A percentile compares a stretch with the other conserved stretches of the same genome.
Evolutionary conservation across 139 green algal species (phyloP).

Genomic region (Nannochloris sp.): DNA sequence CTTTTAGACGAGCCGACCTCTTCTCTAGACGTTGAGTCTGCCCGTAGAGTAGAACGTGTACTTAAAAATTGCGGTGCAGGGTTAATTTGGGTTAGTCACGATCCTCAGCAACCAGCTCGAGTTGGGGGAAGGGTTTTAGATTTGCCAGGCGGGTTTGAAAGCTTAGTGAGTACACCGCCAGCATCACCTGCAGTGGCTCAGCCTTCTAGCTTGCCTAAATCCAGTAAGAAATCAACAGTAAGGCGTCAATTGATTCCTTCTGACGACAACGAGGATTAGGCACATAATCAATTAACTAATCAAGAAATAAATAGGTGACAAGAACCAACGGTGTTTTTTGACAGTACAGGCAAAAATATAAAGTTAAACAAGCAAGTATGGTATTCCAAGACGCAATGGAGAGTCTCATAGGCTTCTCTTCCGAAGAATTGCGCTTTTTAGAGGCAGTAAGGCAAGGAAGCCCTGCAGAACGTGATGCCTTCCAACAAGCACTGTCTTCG

Average conservation of each 20-base stretch:
- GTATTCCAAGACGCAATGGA: no score
- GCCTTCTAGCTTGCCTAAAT: background rate
- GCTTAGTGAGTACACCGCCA: background rate
- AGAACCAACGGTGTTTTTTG: no score
- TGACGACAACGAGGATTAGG: no score
- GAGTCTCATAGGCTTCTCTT: background rate
- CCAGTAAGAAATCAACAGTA: no score
- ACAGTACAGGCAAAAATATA: no score
- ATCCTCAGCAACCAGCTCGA: slow-evolving; percentile 52
- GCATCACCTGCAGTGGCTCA: background rate
- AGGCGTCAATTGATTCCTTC: no score
- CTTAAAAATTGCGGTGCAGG: slow-evolving; percentile 45
- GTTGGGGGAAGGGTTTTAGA: slow-evolving; percentile 65
- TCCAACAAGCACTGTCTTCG: background rate
- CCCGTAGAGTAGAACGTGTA: slow-evolving; percentile 48
- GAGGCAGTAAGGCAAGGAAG: background rate
- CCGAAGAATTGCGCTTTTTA: background rate
- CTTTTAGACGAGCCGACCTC: slow-evolving; percentile 82
- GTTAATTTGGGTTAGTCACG: slow-evolving; percentile 77
- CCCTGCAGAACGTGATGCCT: background rate
- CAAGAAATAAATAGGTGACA: no score
- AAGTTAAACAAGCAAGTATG: no score
- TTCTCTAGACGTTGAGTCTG: slow-evolving; percentile 56
- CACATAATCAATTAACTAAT: no score
- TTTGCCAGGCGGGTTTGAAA: slow-evolving; percentile 46